A percentile compares a stretch with the other conserved stretches of the same genome.
Conservation (phyloP, 2,329 filamentous ascomycete species). For the Pseudocercospora pini-densiflorae region DNA sequence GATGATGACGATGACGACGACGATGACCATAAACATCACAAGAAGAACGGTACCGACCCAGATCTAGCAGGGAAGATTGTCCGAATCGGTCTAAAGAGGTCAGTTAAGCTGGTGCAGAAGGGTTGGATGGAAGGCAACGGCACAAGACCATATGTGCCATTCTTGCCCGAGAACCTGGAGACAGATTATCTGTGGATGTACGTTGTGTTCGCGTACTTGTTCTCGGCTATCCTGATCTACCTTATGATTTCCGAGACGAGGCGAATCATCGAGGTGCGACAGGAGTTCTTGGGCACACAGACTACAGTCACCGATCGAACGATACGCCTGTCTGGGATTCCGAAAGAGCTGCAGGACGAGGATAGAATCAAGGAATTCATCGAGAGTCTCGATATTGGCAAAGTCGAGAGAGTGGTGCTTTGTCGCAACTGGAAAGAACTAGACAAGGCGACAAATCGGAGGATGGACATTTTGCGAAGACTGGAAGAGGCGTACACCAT, state of each 20-base stretch:
- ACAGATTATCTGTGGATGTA: slow-evolving; percentile 85
- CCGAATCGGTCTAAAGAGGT: slow-evolving; percentile 14
- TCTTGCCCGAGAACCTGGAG: slow-evolving; percentile 37
- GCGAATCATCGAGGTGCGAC: slow-evolving; percentile 81
- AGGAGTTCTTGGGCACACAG: slow-evolving; percentile 90
- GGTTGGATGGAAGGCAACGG: slow-evolving; percentile 11
- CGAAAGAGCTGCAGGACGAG: slow-evolving; percentile 76
- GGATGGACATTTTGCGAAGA: slow-evolving; percentile 68
- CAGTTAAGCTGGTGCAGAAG: slow-evolving; percentile 22
- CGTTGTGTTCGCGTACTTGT: slow-evolving; percentile 91
- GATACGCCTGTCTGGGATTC: slow-evolving; percentile 88
- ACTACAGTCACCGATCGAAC: slow-evolving; percentile 96
- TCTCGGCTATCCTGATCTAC: slow-evolving; percentile 80
- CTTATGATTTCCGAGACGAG: slow-evolving; percentile 82
- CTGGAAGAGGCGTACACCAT: slow-evolving; percentile 85
- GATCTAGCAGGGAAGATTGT: slow-evolving; percentile 16
- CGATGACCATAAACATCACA: slow-evolving; percentile 31
- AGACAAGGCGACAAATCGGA: slow-evolving; percentile 72
- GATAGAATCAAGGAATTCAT: slow-evolving; percentile 83
- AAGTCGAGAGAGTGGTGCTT: slow-evolving; percentile 83
- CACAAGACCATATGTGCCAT: slow-evolving; percentile 17
- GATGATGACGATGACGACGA: slow-evolving; percentile 27
- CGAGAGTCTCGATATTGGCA: slow-evolving; percentile 85
- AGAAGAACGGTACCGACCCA: slow-evolving; percentile 22
- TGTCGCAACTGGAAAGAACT: slow-evolving; percentile 86